Percentiles rank a stretch among this genome's conserved stretches.
Conservation (phyloP, 2,329 filamentous ascomycete genomes). For the Xenoacremonium recifei region DNA sequence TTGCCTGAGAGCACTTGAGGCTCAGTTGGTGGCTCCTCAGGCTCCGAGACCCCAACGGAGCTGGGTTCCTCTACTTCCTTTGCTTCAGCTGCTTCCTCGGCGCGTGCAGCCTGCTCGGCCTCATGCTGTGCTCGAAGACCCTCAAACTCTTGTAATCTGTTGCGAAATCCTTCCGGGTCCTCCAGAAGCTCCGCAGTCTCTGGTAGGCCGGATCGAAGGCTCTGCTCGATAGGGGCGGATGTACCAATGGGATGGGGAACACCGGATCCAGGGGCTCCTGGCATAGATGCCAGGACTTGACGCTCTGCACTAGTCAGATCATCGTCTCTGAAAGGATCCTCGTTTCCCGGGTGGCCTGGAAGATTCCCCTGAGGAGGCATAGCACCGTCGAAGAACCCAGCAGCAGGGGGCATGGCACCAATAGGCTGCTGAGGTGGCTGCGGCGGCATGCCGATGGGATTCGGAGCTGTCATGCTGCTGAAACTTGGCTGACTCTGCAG, state of each 20-base stretch:
- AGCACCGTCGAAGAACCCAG: conserved; percentile 69
- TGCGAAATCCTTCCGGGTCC: conserved; percentile 60
- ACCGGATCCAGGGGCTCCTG: conserved; percentile 14
- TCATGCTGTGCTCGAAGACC: conserved; percentile 74
- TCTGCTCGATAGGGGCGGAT: conserved; percentile 27
- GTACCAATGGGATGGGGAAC: conserved; percentile 39
- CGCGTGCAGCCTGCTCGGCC: conserved; percentile 41
- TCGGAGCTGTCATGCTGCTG: conserved; percentile 88
- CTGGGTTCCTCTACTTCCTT: conserved; percentile 13
- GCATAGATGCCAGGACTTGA: conserved; percentile 47
- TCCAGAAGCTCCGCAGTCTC: conserved; percentile 48
- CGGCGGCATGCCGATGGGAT: conserved; percentile 61
- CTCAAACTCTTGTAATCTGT: conserved; percentile 82
- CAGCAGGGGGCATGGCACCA: conserved; percentile 57
- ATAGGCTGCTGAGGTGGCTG: conserved; percentile 47
- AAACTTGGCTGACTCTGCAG: conserved; percentile 97
- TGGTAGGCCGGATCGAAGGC: conserved; percentile 48
- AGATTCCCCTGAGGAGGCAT: conserved; percentile 26
- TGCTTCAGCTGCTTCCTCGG: conserved; percentile 36
- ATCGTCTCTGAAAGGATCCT: conserved; percentile 65
- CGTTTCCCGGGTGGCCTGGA: conserved; percentile 29
- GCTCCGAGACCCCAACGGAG: conserved; percentile 7
- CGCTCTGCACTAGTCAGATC: conserved; percentile 60
- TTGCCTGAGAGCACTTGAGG: conserved; percentile 19
- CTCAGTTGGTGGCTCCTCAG: conserved; percentile 11